Evolutionary conservation across 164 flowering plant genomes (phyloP).

Genomic region (Buxus sempervirens): DNA sequence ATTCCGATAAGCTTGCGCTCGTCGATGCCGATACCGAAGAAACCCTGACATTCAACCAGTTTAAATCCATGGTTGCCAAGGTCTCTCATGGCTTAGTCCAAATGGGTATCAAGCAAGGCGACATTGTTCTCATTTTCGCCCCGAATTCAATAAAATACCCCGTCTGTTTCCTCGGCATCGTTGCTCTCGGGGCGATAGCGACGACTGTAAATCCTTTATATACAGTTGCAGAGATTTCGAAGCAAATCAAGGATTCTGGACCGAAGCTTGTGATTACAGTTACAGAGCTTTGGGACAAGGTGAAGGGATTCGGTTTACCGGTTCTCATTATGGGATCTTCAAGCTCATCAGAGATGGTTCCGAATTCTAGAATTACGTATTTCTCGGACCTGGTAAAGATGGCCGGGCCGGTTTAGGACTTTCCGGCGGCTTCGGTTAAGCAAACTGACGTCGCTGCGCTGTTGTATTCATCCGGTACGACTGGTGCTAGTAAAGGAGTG

Average conservation of each 20-base stretch:
- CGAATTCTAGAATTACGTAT: conserved; percentile 6
- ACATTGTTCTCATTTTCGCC: conserved; percentile 71
- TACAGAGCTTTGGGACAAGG: too few relatives aligned
- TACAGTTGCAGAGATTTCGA: conserved; percentile 35
- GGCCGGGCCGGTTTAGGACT: conserved; percentile 37
- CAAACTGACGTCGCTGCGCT: conserved; percentile 73
- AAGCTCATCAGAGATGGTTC: background rate
- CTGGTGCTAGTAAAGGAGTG: conserved; percentile 84
- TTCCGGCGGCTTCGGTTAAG: conserved; percentile 16
- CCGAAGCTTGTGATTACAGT: conserved; percentile 64
- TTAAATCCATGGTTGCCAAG: conserved; percentile 54
- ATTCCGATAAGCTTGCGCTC: conserved; percentile 53
- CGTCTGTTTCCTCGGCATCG: conserved; percentile 56
- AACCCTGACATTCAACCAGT: conserved; percentile 40
- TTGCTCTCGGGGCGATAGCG: conserved; percentile 82
- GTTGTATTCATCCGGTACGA: conserved; percentile 84
- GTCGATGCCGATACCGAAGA: conserved; percentile 71
- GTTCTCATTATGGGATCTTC: background rate
- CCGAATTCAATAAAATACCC: conserved; percentile 84
- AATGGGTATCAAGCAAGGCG: conserved; percentile 58
- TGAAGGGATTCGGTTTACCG: too few relatives aligned
- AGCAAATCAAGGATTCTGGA: conserved; percentile 36
- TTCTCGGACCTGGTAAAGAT: conserved; percentile 43
- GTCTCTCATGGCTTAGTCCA: conserved; percentile 44
- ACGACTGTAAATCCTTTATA: conserved; percentile 89